Evolutionary conservation across 176 grass and related monocot species (phyloP), one percentile per base, ranked within the genome.

Genomic region (Carex myosuroides): DNA sequence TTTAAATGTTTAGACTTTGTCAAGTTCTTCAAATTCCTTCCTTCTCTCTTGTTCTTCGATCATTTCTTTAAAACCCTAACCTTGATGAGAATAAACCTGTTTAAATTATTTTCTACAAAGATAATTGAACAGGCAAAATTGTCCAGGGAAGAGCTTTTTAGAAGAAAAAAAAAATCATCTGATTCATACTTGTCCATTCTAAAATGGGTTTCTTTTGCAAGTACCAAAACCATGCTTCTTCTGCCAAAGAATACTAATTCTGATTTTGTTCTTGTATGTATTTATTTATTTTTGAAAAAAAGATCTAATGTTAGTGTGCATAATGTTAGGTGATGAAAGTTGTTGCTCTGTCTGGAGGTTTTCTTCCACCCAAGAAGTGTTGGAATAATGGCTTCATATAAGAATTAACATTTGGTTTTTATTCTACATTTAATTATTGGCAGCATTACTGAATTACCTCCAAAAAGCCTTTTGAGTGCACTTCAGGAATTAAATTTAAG

Each of bases 281-380:
- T 22, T 79, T 52, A 22, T 80, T 79, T 41, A 17, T 81, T 18
- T 30, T 50, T 4, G 1, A 1, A 16, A 56, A 77, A 30, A 42
- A 6, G 48, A 75, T 75, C 5, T 55, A 18, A 11, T 82, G 13
- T 42, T 61, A 10, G 62, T 11, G 76, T 81, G 71, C 12, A 55
- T 71, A 63, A 20, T 55, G 79, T 82, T 80, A 99, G 93, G 91
- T 64, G 84, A 93, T 70, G 89, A 93, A 78, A 99, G 95, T 82
- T 93, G 96, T 82, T 92, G 87, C 77, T 95, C 89, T 20, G 64
- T 93, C 65, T 99, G 96, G 96, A 90, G 84, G 64, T 95, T 98
- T 70, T 78, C 89, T 70, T 85, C 78, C 66, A 85, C 81, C 1
- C 67, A 84, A 76, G 86, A 94, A 78, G 22, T 63, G 60, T 88